Evolutionary conservation across 768 basidiomycete genomes (phyloP), one percentile per base, ranked within the genome.

Genomic region (Gymnopilus junonius): DNA sequence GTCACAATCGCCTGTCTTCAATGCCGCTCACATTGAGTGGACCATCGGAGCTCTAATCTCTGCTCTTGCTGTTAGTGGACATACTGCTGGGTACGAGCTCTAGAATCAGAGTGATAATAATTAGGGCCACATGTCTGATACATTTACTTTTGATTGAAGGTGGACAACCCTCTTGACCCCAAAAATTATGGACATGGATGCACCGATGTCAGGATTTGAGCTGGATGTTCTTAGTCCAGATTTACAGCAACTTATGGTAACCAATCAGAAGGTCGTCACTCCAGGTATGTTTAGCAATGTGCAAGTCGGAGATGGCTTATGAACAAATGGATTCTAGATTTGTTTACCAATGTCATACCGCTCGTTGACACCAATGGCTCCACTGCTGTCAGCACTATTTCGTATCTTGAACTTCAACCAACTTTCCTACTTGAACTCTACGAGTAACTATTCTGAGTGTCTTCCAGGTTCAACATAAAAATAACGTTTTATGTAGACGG

Each of bases 391-490:
- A 65, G 59, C 59, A 58, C 71, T 54, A 58, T 15, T 64, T 67
- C 27, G 67, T 43, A 64, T 70, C 46, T 59, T 71, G 15, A 71
- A 71, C 39, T 70, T 71, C 51, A 69, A 71, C 35, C 67, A 67
- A n/a, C 59, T 71, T 34, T 70, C 70, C 17, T 71, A 68, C 35
- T 43, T 64, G 10, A 70, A 70, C 53, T 68, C 69, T 3, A 71
- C 70, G 1, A 53, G 69, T 71, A 58, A n/a, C n/a, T 20, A 63
- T 59, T 8, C 12, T 51, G 15, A 29, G 10, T 21, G 14, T 3
- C 1, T 15, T 8, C n/a, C n/a, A 15, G 12, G 8, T 15, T 14
- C 12, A 59, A 56, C 17, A 23, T 17, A 10, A 8, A 20, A 27
- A 42, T 29, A 8, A 34, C 0, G 23, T 15, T 43, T 15, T 15